Percentiles rank a stretch among this genome's conserved stretches.
These are phyloP conservation scores for Neocatenulostroma microsporum DNA, from an alignment of 2,329 filamentous ascomycete species.

Conservation along the genomic window DNA sequence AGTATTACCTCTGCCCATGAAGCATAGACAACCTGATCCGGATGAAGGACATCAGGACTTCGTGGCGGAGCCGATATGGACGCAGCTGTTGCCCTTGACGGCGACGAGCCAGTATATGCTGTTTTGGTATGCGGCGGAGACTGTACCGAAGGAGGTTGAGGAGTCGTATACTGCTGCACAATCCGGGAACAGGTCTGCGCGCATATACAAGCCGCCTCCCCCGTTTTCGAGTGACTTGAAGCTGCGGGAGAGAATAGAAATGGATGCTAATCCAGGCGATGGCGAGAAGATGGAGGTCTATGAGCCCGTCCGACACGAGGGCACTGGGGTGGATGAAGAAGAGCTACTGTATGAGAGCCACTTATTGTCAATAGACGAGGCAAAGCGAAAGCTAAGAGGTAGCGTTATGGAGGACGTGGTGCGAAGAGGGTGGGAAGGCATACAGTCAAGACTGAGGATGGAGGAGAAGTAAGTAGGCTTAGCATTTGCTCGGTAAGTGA, in stretches of 20 bases:
- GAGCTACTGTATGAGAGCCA: conserved; percentile 38
- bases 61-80: conserved; percentile 40
- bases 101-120: conserved; percentile 36
- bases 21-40: conserved; percentile 35
- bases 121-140: conserved; percentile 44
- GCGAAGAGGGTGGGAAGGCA: conserved; percentile 37
- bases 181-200: conserved; percentile 13
- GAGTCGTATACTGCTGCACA: conserved; percentile 4
- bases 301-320: conserved; percentile 39
- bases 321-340: conserved; percentile 43
- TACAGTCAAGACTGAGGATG: conserved; percentile 32
- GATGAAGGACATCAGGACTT: conserved; percentile 24
- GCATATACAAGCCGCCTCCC: conserved; percentile 25
- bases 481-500: too few relatives aligned
- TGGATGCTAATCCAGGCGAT: conserved; percentile 26
- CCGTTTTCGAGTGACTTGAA: conserved; percentile 31
- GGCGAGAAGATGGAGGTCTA: conserved; percentile 35
- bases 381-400: conserved; percentile 32
- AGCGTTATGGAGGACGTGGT: conserved; percentile 41
- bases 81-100: conserved; percentile 36
- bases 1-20: conserved; percentile 38
- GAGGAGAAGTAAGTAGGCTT: conserved; percentile 17
- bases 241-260: conserved; percentile 31
- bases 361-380: conserved; percentile 38
- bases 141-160: conserved; percentile 29